Conservation (phyloP, 371 early-diverging fungal genomes). For the Rhizopus delemar region DNA sequence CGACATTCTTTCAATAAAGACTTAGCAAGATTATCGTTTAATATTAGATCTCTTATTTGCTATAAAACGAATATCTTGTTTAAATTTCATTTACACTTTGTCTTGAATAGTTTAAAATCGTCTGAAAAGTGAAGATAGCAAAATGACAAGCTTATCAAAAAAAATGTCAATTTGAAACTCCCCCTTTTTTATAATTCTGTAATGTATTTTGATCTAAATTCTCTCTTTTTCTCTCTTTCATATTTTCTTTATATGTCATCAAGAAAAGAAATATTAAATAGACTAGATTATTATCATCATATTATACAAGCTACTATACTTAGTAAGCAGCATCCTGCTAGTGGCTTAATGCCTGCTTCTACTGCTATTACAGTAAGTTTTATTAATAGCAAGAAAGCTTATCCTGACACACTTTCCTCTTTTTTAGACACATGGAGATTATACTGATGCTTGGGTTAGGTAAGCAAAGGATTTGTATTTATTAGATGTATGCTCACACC, state of each 20-base stretch:
- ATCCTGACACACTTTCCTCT: not conserved
- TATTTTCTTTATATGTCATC: constrained; percentile 5
- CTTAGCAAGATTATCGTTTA: no score
- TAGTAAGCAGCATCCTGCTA: constrained; percentile 74
- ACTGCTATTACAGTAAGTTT: constrained; percentile 73
- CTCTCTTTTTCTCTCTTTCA: constrained; percentile 4
- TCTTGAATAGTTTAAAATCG: no score
- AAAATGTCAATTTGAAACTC: not conserved
- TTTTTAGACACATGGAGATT: constrained; percentile 70
- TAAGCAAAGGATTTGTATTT: constrained; percentile 29
- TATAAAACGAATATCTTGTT: no score
- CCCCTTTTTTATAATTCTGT: not conserved
- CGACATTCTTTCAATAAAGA: no score
- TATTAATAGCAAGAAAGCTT: not conserved
- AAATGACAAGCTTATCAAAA: not conserved
- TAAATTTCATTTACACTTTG: no score
- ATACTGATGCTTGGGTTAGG: constrained; percentile 91
- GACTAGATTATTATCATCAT: constrained; percentile 77
- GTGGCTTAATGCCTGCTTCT: constrained; percentile 86
- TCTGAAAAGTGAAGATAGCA: no score
- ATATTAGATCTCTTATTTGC: no score
- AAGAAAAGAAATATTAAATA: constrained; percentile 26
- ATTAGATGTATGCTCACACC: not conserved
- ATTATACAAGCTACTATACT: constrained; percentile 75
- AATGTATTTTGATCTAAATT: constrained; percentile 1